Conservation (phyloP, 192 early-diverging fungal genomes). For the Entomortierella parvispora region DNA sequence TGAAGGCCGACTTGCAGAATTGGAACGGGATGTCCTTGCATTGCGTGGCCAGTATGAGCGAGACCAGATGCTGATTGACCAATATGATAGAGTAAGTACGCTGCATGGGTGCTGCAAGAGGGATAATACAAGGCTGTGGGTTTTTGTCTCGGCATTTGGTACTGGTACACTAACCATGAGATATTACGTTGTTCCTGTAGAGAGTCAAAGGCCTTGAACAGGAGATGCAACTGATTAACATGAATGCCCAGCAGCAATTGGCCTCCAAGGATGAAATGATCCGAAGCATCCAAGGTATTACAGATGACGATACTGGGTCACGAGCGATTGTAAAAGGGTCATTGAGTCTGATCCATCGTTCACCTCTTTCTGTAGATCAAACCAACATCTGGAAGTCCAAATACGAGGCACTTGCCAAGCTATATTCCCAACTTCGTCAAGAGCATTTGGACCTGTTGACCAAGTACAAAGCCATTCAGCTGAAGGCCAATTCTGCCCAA, state of each 20-base stretch:
- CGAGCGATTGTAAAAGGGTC: not conserved
- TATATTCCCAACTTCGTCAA: constrained; percentile 94
- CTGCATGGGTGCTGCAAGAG: not conserved
- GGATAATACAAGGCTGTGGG: not conserved
- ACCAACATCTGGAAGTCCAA: constrained; percentile 96
- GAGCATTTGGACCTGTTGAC: constrained; percentile 92
- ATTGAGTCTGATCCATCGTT: not conserved
- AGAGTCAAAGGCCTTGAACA: constrained; percentile 84
- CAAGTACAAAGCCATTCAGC: constrained; percentile 86
- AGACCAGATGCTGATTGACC: constrained; percentile 82
- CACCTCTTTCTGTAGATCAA: constrained; percentile 66
- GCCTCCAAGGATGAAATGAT: constrained; percentile 86
- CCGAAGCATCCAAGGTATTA: constrained; percentile 77
- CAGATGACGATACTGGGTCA: not conserved
- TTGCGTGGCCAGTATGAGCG: constrained; percentile 78
- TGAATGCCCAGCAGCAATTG: constrained; percentile 74
- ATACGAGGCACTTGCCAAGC: constrained; percentile 95
- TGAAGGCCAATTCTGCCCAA: constrained; percentile 81
- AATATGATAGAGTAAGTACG: constrained; percentile 81
- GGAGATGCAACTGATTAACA: constrained; percentile 76
- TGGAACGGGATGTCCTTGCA: constrained; percentile 82
- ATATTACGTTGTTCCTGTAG: too few species aligned
- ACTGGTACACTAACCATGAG: too few species aligned
- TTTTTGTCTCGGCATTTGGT: too few species aligned
- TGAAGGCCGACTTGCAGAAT: constrained; percentile 76